Conservation (phyloP, 2,329 filamentous ascomycete genomes). For the Clonostachys byssicola region DNA sequence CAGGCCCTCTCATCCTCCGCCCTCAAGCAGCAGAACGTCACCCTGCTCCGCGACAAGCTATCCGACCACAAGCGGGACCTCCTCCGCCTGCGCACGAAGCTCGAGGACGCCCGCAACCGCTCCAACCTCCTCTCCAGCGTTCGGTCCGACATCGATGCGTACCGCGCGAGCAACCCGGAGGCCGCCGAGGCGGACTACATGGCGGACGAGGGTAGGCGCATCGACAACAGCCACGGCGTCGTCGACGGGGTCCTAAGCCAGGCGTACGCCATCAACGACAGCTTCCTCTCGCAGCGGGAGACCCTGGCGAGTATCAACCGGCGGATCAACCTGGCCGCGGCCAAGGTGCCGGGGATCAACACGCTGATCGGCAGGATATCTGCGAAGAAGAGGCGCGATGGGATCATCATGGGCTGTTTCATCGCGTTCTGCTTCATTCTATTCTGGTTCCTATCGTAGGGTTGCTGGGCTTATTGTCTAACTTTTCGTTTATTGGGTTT, state of each 20-base stretch:
- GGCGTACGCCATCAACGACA: constrained; percentile 95
- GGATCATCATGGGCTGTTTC: constrained; percentile 86
- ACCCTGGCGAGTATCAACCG: constrained; percentile 85
- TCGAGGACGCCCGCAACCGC: constrained; percentile 76
- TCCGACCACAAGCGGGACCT: constrained; percentile 83
- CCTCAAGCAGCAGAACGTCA: constrained; percentile 94
- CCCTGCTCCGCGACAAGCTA: constrained; percentile 86
- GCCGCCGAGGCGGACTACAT: constrained; percentile 93
- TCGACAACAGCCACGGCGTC: constrained; percentile 87
- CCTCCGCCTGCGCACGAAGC: constrained; percentile 64
- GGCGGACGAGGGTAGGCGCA: constrained; percentile 79
- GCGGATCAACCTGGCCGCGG: constrained; percentile 83
- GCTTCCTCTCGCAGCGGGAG: constrained; percentile 82
- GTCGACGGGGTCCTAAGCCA: constrained; percentile 89
- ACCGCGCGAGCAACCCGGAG: constrained; percentile 76
- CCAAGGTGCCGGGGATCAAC: constrained; percentile 90
- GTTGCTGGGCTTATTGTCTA: background rate
- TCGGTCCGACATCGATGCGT: constrained; percentile 86
- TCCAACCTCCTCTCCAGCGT: constrained; percentile 89
- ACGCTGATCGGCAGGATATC: constrained; percentile 88
- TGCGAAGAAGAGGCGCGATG: constrained; percentile 90
- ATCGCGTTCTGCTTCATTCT: constrained; percentile 89
- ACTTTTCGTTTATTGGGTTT: background rate
- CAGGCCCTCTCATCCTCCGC: constrained; percentile 81
- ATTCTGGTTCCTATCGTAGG: constrained; percentile 65